Percentiles rank a stretch among this genome's conserved stretches.
These are phyloP conservation scores for Dothideomycetes sp. DNA, from an alignment of 2,329 filamentous ascomycete species.

Conservation along the genomic window DNA sequence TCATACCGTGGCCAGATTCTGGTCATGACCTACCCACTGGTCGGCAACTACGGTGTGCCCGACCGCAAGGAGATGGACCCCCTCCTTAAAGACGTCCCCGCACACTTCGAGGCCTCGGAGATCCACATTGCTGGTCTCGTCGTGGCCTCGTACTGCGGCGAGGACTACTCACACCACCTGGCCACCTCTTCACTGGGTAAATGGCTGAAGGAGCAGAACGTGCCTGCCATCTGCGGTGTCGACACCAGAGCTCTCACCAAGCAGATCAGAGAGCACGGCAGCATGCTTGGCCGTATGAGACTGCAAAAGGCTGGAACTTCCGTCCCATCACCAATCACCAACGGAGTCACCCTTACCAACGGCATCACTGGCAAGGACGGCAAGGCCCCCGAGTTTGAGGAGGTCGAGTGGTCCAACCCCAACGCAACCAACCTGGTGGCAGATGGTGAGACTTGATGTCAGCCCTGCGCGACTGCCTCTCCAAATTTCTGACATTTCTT, in stretches of 20 bases:
- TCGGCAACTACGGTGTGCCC: conserved; percentile 96
- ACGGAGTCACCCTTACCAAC: conserved; percentile 22
- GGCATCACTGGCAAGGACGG: conserved; percentile 21
- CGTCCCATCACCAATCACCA: conserved; percentile 30
- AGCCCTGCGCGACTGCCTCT: conserved; percentile 7
- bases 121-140: conserved; percentile 93
- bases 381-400: conserved; percentile 48
- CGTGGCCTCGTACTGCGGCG: conserved; percentile 81
- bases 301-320: conserved; percentile 48
- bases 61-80: conserved; percentile 75
- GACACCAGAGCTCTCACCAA: conserved; percentile 92
- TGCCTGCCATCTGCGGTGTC: conserved; percentile 89
- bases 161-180: conserved; percentile 91
- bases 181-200: conserved; percentile 80
- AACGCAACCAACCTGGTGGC: conserved; percentile 88
- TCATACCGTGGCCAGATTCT: conserved; percentile 89
- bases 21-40: conserved; percentile 88
- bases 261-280: conserved; percentile 84
- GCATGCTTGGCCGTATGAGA: conserved; percentile 88
- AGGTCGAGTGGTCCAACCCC: conserved; percentile 80
- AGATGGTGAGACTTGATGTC: conserved; percentile 58
- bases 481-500: conserved; percentile 12
- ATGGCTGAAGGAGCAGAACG: conserved; percentile 92
- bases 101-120: conserved; percentile 82
- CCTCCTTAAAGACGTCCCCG: conserved; percentile 73